Evolutionary conservation across 805 yeast genomes (phyloP).

Genomic region (Maudiozyma pseudohumilis): DNA sequence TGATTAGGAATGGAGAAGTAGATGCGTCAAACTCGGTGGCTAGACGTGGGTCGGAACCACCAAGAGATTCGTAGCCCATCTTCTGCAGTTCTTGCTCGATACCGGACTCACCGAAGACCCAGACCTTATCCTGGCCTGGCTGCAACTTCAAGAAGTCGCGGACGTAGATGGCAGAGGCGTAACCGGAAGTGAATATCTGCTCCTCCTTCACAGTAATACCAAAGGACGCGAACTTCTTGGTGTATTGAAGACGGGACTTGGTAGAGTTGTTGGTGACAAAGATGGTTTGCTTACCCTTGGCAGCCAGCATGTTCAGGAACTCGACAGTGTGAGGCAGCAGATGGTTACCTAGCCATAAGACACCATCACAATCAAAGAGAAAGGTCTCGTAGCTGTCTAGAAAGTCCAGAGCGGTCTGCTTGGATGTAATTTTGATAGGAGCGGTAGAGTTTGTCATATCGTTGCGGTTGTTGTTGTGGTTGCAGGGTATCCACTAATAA

Average conservation of each 20-base stretch:
- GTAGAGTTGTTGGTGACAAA: slow-evolving; percentile 96
- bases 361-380: slow-evolving; percentile 96
- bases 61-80: slow-evolving; percentile 65
- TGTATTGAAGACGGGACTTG: slow-evolving; percentile 71
- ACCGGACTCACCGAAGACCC: slow-evolving; percentile 86
- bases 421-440: slow-evolving; percentile 40
- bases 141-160: slow-evolving; percentile 67
- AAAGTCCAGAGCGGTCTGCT: slow-evolving; percentile 42
- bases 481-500: no score
- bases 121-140: slow-evolving; percentile 60
- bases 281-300: slow-evolving; percentile 52
- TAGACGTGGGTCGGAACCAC: slow-evolving; percentile 70
- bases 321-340: slow-evolving; percentile 71
- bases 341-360: slow-evolving; percentile 83
- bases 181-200: slow-evolving; percentile 86
- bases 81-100: slow-evolving; percentile 67
- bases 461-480: no score
- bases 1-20: slow-evolving; percentile 37
- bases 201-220: slow-evolving; percentile 37
- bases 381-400: slow-evolving; percentile 70
- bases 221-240: slow-evolving; percentile 59
- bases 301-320: slow-evolving; percentile 51
- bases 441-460: slow-evolving; percentile 7
- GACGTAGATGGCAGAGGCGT: slow-evolving; percentile 81
- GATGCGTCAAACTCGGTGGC: slow-evolving; percentile 46